These are phyloP conservation scores for Debaryomycetaceae sp. DNA, from an alignment of 1,139 yeast genomes.

Conservation along the genomic window DNA sequence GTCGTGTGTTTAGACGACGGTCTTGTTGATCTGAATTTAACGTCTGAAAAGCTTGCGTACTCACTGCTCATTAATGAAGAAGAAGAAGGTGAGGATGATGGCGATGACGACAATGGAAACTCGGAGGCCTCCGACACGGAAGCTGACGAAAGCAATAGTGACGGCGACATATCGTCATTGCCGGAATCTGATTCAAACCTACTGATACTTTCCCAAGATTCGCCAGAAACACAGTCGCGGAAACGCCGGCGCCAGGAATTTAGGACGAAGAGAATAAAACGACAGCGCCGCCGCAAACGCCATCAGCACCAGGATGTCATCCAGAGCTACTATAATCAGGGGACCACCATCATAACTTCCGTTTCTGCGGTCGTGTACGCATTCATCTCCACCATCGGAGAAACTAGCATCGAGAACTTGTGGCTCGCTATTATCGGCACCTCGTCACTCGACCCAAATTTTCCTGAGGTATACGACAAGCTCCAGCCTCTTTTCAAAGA, in stretches of 20 bases:
- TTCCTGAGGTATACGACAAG: conserved; percentile 67
- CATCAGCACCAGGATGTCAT: conserved; percentile 50
- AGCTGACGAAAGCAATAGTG: conserved; percentile 9
- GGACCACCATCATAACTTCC: conserved; percentile 69
- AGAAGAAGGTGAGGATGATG: conserved; percentile 16
- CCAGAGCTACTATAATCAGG: conserved; percentile 70
- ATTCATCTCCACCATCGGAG: conserved; percentile 62
- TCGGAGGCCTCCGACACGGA: conserved; percentile 13
- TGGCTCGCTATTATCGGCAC: conserved; percentile 92
- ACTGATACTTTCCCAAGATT: conserved; percentile 20
- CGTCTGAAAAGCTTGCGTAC: conserved; percentile 47
- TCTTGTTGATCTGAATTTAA: conserved; percentile 44
- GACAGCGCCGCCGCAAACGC: conserved; percentile 16
- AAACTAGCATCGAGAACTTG: conserved; percentile 44
- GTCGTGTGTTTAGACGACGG: conserved; percentile 89
- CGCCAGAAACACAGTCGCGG: conserved; percentile 19
- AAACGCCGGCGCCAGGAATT: conserved; percentile 23
- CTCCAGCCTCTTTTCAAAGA: conserved; percentile 68
- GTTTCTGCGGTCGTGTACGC: conserved; percentile 74
- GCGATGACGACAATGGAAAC: conserved; percentile 19
- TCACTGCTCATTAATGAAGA: conserved; percentile 29
- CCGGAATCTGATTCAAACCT: too few species aligned
- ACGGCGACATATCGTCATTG: conserved; percentile 13
- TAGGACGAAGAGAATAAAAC: conserved; percentile 17
- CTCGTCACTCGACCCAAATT: conserved; percentile 64